These are phyloP conservation scores for Schoenoplectus tabernaemontani DNA, from an alignment of 202 grass and related monocot species.

Conservation along the genomic window DNA sequence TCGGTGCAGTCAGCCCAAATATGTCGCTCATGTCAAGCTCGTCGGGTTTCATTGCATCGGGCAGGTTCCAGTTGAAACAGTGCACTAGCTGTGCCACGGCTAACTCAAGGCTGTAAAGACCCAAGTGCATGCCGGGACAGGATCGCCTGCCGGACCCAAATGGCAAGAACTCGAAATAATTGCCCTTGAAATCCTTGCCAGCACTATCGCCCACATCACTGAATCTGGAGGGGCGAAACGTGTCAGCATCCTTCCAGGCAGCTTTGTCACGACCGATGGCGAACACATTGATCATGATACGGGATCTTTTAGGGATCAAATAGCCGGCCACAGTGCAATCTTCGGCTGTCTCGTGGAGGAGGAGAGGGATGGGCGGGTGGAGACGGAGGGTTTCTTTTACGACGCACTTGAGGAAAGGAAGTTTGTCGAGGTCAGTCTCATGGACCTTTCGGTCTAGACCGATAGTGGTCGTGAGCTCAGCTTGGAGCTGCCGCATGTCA, in stretches of 20 bases:
- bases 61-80: constrained; percentile 66
- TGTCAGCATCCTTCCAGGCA: constrained; percentile 64
- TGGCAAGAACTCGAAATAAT: constrained; percentile 77
- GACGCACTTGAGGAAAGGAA: constrained; percentile 73
- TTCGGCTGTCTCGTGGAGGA: constrained; percentile 72
- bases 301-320: constrained; percentile 46
- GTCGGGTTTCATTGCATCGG: constrained; percentile 58
- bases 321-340: constrained; percentile 66
- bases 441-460: constrained; percentile 49
- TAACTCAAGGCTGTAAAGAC: constrained; percentile 60
- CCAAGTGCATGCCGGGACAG: constrained; percentile 69
- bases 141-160: constrained; percentile 81
- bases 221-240: constrained; percentile 59
- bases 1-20: constrained; percentile 84
- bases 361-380: constrained; percentile 91
- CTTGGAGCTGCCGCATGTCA: constrained; percentile 48
- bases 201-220: constrained; percentile 18
- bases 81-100: constrained; percentile 66
- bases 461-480: constrained; percentile 46
- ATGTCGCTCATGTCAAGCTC: constrained; percentile 89
- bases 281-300: constrained; percentile 77
- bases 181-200: constrained; percentile 70
- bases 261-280: constrained; percentile 62
- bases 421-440: constrained; percentile 71
- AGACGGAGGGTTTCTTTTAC: constrained; percentile 88